A percentile compares a stretch with the other conserved stretches of the same genome.
phyloP scores from a whole-genome alignment of 306 rosid species.

The Lotus japonicus region DNA sequence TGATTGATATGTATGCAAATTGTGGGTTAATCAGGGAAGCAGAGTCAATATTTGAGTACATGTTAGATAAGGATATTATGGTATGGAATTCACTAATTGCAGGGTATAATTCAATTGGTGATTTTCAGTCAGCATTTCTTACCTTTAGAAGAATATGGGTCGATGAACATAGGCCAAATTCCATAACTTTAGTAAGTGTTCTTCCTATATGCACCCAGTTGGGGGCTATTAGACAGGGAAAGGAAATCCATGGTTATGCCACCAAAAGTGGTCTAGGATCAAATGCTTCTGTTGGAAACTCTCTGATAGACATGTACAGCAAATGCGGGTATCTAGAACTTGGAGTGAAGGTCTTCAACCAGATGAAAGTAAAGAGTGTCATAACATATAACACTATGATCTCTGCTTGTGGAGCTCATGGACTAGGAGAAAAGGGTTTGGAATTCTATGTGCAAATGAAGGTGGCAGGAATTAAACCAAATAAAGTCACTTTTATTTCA shows the following conservation, averaged over 20 bases:
- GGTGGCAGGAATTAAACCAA: slow-evolving; percentile 35
- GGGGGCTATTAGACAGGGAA: slow-evolving; percentile 37
- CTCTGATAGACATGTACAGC: slow-evolving; percentile 40
- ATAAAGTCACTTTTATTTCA: slow-evolving; percentile 36
- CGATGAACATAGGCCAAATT: slow-evolving; percentile 33
- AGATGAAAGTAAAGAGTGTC: slow-evolving; percentile 30
- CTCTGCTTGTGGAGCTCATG: slow-evolving; percentile 43
- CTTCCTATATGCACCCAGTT: slow-evolving; percentile 43
- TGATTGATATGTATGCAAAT: slow-evolving; percentile 42
- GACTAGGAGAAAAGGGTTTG: slow-evolving; percentile 35
- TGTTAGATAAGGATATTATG: slow-evolving; percentile 24
- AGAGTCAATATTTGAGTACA: slow-evolving; percentile 19
- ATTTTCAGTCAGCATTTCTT: slow-evolving; percentile 21
- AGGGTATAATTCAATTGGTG: slow-evolving; percentile 31
- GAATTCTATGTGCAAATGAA: slow-evolving; percentile 32
- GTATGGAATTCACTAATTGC: slow-evolving; percentile 41
- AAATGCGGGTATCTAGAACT: slow-evolving; percentile 41
- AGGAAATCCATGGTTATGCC: slow-evolving; percentile 46
- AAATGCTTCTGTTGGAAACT: slow-evolving; percentile 30
- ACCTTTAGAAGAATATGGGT: slow-evolving; percentile 32
- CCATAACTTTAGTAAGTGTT: slow-evolving; percentile 31
- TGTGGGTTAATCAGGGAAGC: slow-evolving; percentile 42
- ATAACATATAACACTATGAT: slow-evolving; percentile 39
- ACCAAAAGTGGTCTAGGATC: slow-evolving; percentile 25
- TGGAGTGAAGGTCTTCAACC: slow-evolving; percentile 33